Conservation (phyloP, 2,329 filamentous ascomycete species). For the Arthrobotrys musiformis region DNA sequence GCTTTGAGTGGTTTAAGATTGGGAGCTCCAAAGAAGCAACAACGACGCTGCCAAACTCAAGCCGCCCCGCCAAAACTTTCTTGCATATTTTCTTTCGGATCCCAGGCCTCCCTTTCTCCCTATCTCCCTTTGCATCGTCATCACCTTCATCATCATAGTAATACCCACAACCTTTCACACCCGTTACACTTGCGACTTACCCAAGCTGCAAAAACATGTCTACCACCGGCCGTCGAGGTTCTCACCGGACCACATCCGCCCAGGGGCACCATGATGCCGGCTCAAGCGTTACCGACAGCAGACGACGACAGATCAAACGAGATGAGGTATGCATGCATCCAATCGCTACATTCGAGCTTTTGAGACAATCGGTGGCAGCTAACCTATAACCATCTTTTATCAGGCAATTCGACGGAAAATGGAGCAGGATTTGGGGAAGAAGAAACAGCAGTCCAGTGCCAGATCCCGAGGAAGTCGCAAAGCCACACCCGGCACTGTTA, state of each 20-base stretch:
- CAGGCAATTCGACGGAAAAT: conserved; percentile 97
- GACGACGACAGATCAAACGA: conserved; percentile 95
- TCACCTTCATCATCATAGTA: no score
- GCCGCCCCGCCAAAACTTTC: conserved; percentile 54
- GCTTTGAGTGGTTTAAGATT: conserved; percentile 56
- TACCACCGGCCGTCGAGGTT: conserved; percentile 41
- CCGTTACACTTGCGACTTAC: conserved; percentile 11
- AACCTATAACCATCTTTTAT: conserved; percentile 34
- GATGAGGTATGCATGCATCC: conserved; percentile 79
- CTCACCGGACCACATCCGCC: conserved; percentile 31
- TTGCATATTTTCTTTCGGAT: conserved; percentile 27
- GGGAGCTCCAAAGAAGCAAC: conserved; percentile 53
- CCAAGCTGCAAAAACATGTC: conserved; percentile 37
- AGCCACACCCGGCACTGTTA: conserved; percentile 87
- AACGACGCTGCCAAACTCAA: conserved; percentile 24
- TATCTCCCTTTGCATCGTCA: conserved; percentile 37
- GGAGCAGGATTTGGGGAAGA: conserved; percentile 97
- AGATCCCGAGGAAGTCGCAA: conserved; percentile 88
- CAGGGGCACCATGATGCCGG: conserved; percentile 45
- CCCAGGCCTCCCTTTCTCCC: conserved; percentile 29
- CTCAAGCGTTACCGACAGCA: conserved; percentile 87
- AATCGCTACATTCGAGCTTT: neutral
- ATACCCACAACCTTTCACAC: no score
- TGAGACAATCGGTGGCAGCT: conserved; percentile 33
- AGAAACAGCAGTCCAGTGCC: conserved; percentile 78